Base-by-base conservation (phyloP, 306 rosid genomes). In the Trifolium dubium region DNA sequence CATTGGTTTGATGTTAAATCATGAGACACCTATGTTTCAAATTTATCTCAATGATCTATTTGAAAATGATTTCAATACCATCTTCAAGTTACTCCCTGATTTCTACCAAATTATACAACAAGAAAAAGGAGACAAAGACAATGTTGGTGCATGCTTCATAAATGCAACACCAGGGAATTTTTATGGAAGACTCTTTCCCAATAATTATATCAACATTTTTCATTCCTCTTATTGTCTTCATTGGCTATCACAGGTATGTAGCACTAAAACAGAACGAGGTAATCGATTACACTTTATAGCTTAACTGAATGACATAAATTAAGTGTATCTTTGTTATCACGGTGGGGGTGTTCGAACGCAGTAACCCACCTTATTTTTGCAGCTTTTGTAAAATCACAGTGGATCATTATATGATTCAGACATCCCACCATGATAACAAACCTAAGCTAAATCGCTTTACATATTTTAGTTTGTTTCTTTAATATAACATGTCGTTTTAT, bases 11-110 rank as follows among this genome's bases (percentile, higher is more conserved):
- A 17, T 5, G 1, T 17, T 62, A 62, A 62, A 62, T 11, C 46
- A 35, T n/a, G 32, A 0, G 11, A 17, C 74, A 39, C 71, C 77
- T 0, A 6, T 41, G 13, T 53, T 83, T 8, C 91, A 83, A 73
- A 71, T 80, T 1, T 82, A 81, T 30, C 49, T 87, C 1, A 89
- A 89, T 10, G 89, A 86, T 69, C 80, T 89, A 14, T 86, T 81
- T 0, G 72, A 39, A 10, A 89, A 86, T 18, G 94, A 89, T 67
- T 89, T 86, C 83, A 86, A 86, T 14, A 23, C 77, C 4, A 28
- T 86, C 2, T 81, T 87, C 49, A 65, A 55, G 46, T 72, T 80
- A 2, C 40, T 88, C 0, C 86, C 90, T 0, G 54, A 32, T 34
- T 61, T 61, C 44, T 6, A 32, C 12, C 46, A 34, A 34, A 13